Percentiles rank a stretch among this genome's conserved stretches.
Evolutionary conservation across 176 grass and related monocot genomes (phyloP).

Genomic region (Microstegium vimineum): DNA sequence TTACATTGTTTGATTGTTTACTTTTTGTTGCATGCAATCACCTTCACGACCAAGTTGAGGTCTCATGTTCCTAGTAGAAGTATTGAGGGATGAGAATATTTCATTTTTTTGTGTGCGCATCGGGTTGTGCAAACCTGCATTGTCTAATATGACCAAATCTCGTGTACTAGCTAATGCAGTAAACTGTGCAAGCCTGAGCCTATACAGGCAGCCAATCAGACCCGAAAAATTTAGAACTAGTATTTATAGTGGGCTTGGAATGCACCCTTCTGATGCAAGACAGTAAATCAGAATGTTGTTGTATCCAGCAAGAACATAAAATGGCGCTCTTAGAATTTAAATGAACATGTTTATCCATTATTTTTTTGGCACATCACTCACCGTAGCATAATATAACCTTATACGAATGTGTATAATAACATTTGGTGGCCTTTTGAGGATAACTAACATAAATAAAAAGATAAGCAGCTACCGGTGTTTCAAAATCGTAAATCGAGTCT

Average conservation of each 20-base stretch:
- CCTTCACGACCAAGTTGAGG: not conserved
- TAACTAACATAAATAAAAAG: not conserved
- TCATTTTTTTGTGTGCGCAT: not conserved
- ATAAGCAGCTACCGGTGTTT: not conserved
- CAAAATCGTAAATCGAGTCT: not conserved
- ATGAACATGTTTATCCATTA: not conserved
- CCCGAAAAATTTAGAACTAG: not conserved
- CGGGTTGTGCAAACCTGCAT: not conserved
- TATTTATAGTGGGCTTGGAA: not conserved
- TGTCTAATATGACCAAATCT: not conserved
- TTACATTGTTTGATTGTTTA: not conserved
- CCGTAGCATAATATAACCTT: not conserved
- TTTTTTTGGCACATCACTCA: conserved; percentile 1
- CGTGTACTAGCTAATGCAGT: not conserved
- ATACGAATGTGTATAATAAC: not conserved
- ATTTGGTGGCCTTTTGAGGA: not conserved
- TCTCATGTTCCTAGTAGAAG: not conserved
- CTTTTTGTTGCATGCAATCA: not conserved
- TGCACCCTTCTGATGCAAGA: not conserved
- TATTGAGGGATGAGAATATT: not conserved
- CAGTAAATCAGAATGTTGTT: conserved; percentile 8
- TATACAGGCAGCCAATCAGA: not conserved
- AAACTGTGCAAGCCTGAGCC: not conserved
- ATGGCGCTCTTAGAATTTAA: not conserved
- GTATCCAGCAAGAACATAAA: not conserved